Evolutionary conservation across 2,329 filamentous ascomycete species (phyloP), one percentile per base, ranked within the genome.

Genomic region (Thielaviopsis punctulata): DNA sequence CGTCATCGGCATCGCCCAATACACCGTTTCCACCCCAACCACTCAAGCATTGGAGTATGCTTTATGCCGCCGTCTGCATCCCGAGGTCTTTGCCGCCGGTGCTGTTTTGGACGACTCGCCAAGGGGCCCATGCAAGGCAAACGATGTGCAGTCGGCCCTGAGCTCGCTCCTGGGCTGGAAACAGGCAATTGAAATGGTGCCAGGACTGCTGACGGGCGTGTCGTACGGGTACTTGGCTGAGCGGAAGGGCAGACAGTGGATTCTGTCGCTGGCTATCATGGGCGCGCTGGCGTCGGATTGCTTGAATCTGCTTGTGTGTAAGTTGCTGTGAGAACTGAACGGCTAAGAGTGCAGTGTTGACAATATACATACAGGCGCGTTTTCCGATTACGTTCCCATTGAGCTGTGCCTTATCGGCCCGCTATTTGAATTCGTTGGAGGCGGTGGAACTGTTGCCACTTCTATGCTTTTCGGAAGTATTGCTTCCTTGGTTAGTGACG

Each of bases 201-300:
- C 51, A 2, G 51, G 51, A 2, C n/a, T 52, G 6, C 6, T 43
- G 13, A 48, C 45, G 2, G 45, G 45, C 13, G 51, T 52, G 19
- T 18, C 45, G 18, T 52, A 52, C 18, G 51, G 51, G 15, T 22
- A 48, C 1, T 22, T 52, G 10, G 51, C 51, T 12, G 45, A 52
- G 24, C 30, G 36, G n/a, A 18, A 15, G 23, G 45, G 51, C 12
- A 27, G 44, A 1, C 25, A 19, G 33, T 30, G 25, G 21, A 45
- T 48, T 8, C 7, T 52, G 9, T 24, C 22, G 19, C 24, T 52
- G 12, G 51, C 51, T 7, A 19, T 43, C 21, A 4, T 19, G 15
- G 51, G 51, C 15, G 22, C 48, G 18, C 15, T 44, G 30, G 19
- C 30, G 27, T 22, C 30, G 15, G 8, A 23, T n/a, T 50, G 22